These are phyloP conservation scores for Senna siamea DNA, from an alignment of 306 rosid genomes.

Conservation along the genomic window DNA sequence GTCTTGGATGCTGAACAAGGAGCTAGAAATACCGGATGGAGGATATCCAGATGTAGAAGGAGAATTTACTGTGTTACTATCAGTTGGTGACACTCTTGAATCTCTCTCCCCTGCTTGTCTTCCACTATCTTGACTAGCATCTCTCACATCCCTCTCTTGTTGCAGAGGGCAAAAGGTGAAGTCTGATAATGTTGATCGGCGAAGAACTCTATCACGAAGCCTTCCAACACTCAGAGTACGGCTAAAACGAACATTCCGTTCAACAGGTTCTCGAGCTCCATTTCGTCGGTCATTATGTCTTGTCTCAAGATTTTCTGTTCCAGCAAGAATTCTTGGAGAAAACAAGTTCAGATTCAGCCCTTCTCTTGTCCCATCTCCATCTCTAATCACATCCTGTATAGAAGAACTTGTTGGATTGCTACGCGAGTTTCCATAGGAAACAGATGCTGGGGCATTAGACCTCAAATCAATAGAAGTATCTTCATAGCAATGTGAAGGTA, in stretches of 20 bases:
- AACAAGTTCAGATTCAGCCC: slow-evolving; percentile 51
- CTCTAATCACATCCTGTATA: slow-evolving; percentile 49
- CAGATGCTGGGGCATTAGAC: slow-evolving; percentile 43
- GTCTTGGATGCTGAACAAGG: slow-evolving; percentile 72
- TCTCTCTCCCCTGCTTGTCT: slow-evolving; percentile 57
- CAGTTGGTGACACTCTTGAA: slow-evolving; percentile 49
- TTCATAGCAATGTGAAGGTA: slow-evolving; percentile 48
- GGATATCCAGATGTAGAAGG: slow-evolving; percentile 57
- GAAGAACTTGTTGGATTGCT: slow-evolving; percentile 48
- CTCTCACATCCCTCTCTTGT: slow-evolving; percentile 76
- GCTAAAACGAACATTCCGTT: slow-evolving; percentile 88
- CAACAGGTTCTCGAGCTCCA: slow-evolving; percentile 86
- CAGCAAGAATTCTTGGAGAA: slow-evolving; percentile 56
- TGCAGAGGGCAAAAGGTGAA: slow-evolving; percentile 69
- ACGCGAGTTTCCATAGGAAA: slow-evolving; percentile 42
- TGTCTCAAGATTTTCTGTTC: slow-evolving; percentile 55
- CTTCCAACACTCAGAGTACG: slow-evolving; percentile 98
- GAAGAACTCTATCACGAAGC: slow-evolving; percentile 98
- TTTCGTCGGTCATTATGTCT: slow-evolving; percentile 63
- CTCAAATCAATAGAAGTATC: slow-evolving; percentile 54
- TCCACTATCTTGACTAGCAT: slow-evolving; percentile 54
- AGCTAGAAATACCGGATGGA: slow-evolving; percentile 58
- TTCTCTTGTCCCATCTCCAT: slow-evolving; percentile 45
- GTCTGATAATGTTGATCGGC: slow-evolving; percentile 82
- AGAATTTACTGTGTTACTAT: slow-evolving; percentile 47